A percentile compares a stretch with the other conserved stretches of the same genome.
These are phyloP conservation scores for Teunomyces panamensis DNA, from an alignment of 805 yeast genomes.

Conservation along the genomic window DNA sequence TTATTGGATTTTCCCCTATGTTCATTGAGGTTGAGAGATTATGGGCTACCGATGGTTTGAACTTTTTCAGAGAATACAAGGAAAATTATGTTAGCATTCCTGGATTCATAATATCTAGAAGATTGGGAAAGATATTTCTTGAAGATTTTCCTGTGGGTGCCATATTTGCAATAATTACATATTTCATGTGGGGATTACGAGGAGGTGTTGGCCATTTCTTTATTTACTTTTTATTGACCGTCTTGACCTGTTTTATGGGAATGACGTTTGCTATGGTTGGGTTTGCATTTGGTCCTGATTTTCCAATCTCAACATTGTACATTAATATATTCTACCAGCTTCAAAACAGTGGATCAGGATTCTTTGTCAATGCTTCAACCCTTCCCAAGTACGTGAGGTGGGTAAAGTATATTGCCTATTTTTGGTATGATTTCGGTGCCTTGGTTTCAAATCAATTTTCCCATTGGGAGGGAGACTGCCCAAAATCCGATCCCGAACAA, in stretches of 20 bases:
- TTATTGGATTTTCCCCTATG: constrained; percentile 24
- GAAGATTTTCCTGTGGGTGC: constrained; percentile 24
- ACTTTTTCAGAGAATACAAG: constrained; percentile 22
- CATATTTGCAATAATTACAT: constrained; percentile 19
- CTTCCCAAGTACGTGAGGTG: constrained; percentile 87
- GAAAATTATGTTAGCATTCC: constrained; percentile 22
- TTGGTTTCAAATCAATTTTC: constrained; percentile 63
- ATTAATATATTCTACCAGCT: constrained; percentile 64
- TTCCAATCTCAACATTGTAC: constrained; percentile 58
- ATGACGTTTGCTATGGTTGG: constrained; percentile 52
- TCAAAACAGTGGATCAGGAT: constrained; percentile 79
- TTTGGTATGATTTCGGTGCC: constrained; percentile 79
- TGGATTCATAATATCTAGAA: constrained; percentile 21
- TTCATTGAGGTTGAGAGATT: constrained; percentile 22
- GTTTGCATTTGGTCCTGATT: constrained; percentile 59
- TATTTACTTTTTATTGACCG: constrained; percentile 54
- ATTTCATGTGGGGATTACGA: constrained; percentile 27
- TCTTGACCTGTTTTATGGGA: constrained; percentile 56
- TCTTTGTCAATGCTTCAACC: constrained; percentile 65
- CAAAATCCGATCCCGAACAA: constrained; percentile 17
- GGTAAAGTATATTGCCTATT: constrained; percentile 72
- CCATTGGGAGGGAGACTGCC: constrained; percentile 58
- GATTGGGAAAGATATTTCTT: constrained; percentile 20
- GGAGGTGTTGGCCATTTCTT: constrained; percentile 43
- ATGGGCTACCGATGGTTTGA: constrained; percentile 22